phyloP scores from a whole-genome alignment of 1,284 basidiomycete species.

The Ganoderma leucocontextum region DNA sequence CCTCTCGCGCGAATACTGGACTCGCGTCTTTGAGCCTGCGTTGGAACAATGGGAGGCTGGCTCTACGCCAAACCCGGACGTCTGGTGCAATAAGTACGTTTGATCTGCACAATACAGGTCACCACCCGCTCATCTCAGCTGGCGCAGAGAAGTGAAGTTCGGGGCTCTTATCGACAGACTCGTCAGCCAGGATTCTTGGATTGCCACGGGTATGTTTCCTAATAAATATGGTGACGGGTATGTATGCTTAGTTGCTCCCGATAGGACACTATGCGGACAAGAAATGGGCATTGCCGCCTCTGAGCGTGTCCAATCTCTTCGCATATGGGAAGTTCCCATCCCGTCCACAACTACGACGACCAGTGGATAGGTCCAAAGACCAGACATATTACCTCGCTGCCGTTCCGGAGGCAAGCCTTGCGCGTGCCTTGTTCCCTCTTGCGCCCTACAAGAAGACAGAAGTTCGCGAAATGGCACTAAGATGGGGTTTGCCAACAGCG shows the following conservation, averaged over 20 bases:
- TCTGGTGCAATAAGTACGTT: conserved; percentile 87
- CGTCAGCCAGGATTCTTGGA: conserved; percentile 56
- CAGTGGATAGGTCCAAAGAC: conserved; percentile 81
- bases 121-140: neutral
- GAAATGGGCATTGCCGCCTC: conserved; percentile 48
- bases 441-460: conserved; percentile 71
- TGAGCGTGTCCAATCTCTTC: conserved; percentile 19
- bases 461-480: conserved; percentile 81
- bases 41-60: conserved; percentile 81
- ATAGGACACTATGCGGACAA: conserved; percentile 92
- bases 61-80: conserved; percentile 92
- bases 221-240: neutral
- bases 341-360: conserved; percentile 72
- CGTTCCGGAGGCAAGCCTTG: conserved; percentile 70
- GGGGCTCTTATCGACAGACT: conserved; percentile 82
- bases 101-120: neutral
- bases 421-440: conserved; percentile 83
- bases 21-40: conserved; percentile 86
- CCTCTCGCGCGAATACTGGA: conserved; percentile 89
- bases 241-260: neutral
- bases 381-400: conserved; percentile 95
- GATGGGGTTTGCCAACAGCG: conserved; percentile 79
- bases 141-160: conserved; percentile 89
- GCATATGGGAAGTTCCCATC: conserved; percentile 31
- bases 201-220: conserved; percentile 77